Conservation (phyloP, 768 basidiomycete species). For the Xerocomellus amylosporus region DNA sequence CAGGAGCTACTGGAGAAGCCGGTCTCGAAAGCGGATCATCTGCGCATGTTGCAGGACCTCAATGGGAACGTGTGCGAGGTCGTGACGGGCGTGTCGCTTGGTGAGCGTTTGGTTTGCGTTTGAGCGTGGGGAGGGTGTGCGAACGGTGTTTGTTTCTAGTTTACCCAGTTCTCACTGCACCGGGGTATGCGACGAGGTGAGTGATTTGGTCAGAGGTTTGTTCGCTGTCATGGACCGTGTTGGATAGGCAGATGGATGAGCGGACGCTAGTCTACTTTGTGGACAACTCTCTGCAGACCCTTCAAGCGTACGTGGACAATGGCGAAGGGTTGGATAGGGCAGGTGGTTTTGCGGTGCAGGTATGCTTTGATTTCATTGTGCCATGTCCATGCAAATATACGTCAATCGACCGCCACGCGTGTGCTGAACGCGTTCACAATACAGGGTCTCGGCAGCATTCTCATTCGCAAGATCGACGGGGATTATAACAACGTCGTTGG, state of each 20-base stretch:
- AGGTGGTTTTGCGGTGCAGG: constrained; percentile 94
- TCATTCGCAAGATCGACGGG: constrained; percentile 84
- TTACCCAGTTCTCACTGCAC: constrained; percentile 71
- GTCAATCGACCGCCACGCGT: neutral
- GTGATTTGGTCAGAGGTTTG: constrained; percentile 4
- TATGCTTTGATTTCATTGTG: constrained; percentile 24
- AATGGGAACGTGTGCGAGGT: constrained; percentile 89
- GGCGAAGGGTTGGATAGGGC: constrained; percentile 87
- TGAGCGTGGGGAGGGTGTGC: neutral
- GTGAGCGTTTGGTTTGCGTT: constrained; percentile 40
- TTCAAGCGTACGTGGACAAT: constrained; percentile 79
- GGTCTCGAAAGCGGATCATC: constrained; percentile 67
- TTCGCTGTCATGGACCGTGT: neutral
- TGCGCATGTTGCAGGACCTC: constrained; percentile 83
- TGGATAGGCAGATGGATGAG: constrained; percentile 72
- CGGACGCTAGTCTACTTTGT: constrained; percentile 76
- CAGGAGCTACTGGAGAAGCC: constrained; percentile 94
- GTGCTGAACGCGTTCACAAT: neutral
- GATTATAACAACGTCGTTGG: constrained; percentile 91
- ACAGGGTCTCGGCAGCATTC: constrained; percentile 78
- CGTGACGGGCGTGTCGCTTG: constrained; percentile 84
- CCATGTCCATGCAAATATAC: too few species aligned
- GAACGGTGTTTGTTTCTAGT: constrained; percentile 36
- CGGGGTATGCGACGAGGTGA: constrained; percentile 73
- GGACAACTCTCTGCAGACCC: constrained; percentile 54